These are phyloP conservation scores for Curvularia lunata DNA, from an alignment of 2,329 filamentous ascomycete genomes.

Conservation along the genomic window DNA sequence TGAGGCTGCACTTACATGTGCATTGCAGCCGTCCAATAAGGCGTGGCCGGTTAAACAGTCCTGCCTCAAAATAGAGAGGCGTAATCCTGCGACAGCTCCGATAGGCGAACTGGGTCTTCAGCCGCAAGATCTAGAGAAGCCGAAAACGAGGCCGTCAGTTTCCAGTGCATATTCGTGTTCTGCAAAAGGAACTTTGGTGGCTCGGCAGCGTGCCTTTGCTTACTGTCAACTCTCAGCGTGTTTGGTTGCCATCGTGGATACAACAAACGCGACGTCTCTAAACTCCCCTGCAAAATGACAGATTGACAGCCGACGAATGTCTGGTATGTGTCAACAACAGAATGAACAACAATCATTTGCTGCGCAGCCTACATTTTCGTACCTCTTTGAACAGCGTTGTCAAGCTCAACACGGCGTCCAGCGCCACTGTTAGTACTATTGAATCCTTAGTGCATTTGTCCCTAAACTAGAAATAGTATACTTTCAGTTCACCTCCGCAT, in stretches of 20 bases:
- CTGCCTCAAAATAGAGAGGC: background rate
- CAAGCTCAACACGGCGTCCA: background rate
- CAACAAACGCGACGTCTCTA: background rate
- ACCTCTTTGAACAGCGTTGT: background rate
- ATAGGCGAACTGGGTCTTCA: slow-evolving; percentile 2
- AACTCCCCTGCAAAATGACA: too few relatives aligned
- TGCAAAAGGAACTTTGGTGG: background rate
- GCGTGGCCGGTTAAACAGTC: background rate
- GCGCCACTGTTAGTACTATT: background rate
- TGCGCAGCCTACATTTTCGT: background rate
- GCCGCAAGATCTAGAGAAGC: background rate
- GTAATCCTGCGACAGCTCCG: background rate
- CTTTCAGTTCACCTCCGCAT: background rate
- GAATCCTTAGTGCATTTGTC: background rate
- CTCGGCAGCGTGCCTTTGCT: background rate
- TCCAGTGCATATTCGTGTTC: background rate
- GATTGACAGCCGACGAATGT: too few relatives aligned
- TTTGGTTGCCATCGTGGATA: background rate
- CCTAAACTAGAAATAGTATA: background rate
- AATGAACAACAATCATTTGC: too few relatives aligned
- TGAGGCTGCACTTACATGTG: slow-evolving; percentile 4
- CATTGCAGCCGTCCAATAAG: slow-evolving; percentile 1
- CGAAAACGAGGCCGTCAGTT: background rate
- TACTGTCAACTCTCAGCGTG: background rate
- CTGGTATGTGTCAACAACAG: too few relatives aligned